Conservation (phyloP, 2,329 filamentous ascomycete genomes). For the Helicocarpus griseus region DNA sequence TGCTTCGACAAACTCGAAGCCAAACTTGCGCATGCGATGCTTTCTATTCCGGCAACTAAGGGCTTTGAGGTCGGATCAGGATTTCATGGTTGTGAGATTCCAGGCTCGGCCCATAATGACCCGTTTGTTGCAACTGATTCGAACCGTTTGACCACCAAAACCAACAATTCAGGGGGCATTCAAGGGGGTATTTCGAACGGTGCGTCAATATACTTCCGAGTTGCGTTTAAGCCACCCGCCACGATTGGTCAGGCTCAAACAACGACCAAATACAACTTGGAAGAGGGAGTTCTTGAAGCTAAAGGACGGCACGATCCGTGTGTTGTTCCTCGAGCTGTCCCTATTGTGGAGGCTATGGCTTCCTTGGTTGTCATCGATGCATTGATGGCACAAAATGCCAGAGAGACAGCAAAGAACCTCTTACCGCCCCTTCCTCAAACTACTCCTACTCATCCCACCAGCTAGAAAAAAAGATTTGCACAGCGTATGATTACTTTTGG, state of each 20-base stretch:
- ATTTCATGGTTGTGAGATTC: slow-evolving; percentile 76
- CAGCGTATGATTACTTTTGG: neutral
- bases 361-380: slow-evolving; percentile 80
- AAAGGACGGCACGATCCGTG: slow-evolving; percentile 94
- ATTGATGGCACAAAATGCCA: slow-evolving; percentile 67
- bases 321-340: slow-evolving; percentile 75
- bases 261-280: slow-evolving; percentile 69
- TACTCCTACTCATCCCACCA: slow-evolving; percentile 25
- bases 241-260: slow-evolving; percentile 85
- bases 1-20: slow-evolving; percentile 95
- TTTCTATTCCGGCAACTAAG: slow-evolving; percentile 89
- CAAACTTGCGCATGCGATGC: slow-evolving; percentile 82
- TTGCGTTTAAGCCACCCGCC: slow-evolving; percentile 89
- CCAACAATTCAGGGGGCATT: slow-evolving; percentile 90
- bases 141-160: slow-evolving; percentile 63
- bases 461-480: neutral
- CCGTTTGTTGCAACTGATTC: slow-evolving; percentile 54
- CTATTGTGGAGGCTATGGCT: slow-evolving; percentile 72
- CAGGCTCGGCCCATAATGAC: slow-evolving; percentile 88
- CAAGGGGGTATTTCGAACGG: slow-evolving; percentile 95
- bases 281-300: slow-evolving; percentile 69
- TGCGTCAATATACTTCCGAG: slow-evolving; percentile 84
- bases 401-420: slow-evolving; percentile 40
- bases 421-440: slow-evolving; percentile 34
- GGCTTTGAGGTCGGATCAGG: slow-evolving; percentile 93